Evolutionary conservation across 2,329 filamentous ascomycete species (phyloP).

Genomic region (Alternaria brassicae): DNA sequence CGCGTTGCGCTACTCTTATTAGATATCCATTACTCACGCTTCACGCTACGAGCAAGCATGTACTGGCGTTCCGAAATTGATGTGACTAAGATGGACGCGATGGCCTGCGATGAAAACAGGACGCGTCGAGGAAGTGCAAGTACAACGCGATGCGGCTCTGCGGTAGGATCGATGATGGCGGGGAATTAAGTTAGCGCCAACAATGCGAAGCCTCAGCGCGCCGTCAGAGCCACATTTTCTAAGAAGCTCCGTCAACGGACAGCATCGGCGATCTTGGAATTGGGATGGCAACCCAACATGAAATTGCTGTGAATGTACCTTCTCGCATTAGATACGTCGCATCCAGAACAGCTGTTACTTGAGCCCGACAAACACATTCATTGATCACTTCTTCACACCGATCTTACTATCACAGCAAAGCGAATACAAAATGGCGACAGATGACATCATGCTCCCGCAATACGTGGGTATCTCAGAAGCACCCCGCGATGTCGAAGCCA

Average conservation of each 20-base stretch:
- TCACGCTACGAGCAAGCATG: not conserved
- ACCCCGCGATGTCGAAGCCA: slow-evolving; percentile 45
- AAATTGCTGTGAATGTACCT: not conserved
- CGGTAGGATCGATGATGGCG: slow-evolving; percentile 11
- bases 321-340: not conserved
- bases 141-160: slow-evolving; percentile 1
- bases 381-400: not conserved
- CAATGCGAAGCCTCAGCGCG: slow-evolving; percentile 17
- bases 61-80: not conserved
- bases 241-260: slow-evolving; percentile 12
- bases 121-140: not conserved
- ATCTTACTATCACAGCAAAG: not conserved
- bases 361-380: not conserved
- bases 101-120: not conserved
- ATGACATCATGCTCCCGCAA: slow-evolving; percentile 20
- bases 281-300: not conserved
- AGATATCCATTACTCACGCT: not conserved
- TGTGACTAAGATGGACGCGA: not conserved
- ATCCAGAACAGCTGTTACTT: not conserved
- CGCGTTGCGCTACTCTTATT: not conserved
- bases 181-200: slow-evolving; percentile 10
- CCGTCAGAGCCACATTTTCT: slow-evolving; percentile 19
- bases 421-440: slow-evolving; percentile 7
- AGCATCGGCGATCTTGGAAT: slow-evolving; percentile 11
- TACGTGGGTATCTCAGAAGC: slow-evolving; percentile 38